phyloP scores from a whole-genome alignment of 352 stramenopile genomes.

The Phytophthora sansomeana region DNA sequence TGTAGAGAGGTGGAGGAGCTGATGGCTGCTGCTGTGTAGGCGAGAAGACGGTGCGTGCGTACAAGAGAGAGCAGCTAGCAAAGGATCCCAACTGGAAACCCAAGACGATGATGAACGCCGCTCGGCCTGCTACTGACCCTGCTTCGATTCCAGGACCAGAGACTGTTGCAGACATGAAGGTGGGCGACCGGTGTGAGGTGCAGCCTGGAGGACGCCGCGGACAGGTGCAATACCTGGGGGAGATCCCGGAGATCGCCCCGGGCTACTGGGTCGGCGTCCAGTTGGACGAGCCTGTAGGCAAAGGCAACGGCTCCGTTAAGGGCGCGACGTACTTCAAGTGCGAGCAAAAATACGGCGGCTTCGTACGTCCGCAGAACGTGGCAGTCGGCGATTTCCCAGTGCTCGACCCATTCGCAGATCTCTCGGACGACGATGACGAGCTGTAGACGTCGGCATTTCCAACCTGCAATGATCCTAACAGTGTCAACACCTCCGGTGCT shows the following conservation, averaged over 20 bases:
- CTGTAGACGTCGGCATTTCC: constrained; percentile 41
- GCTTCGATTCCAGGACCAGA: constrained; percentile 63
- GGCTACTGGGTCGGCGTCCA: constrained; percentile 96
- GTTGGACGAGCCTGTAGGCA: constrained; percentile 97
- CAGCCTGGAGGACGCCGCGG: constrained; percentile 95
- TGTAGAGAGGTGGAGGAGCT: neutral
- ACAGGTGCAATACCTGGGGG: constrained; percentile 92
- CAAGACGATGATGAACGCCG: constrained; percentile 73
- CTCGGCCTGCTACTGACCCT: constrained; percentile 42
- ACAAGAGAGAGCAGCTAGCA: constrained; percentile 95
- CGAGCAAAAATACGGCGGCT: constrained; percentile 92
- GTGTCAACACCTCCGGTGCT: neutral
- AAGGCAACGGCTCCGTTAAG: constrained; percentile 93
- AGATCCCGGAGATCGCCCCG: constrained; percentile 89
- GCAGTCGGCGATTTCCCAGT: constrained; percentile 93
- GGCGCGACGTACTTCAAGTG: constrained; percentile 95
- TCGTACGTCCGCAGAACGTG: constrained; percentile 96
- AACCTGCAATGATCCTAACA: neutral
- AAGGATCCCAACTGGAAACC: constrained; percentile 97
- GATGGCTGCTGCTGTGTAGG: constrained; percentile 42
- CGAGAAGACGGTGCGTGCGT: constrained; percentile 97
- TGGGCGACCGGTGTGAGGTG: constrained; percentile 98
- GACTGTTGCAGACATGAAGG: constrained; percentile 82
- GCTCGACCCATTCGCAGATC: constrained; percentile 81
- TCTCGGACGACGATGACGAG: constrained; percentile 82